Evolutionary conservation across 2,329 filamentous ascomycete genomes (phyloP), one percentile per base, ranked within the genome.

Genomic region (Clarireedia sp.): DNA sequence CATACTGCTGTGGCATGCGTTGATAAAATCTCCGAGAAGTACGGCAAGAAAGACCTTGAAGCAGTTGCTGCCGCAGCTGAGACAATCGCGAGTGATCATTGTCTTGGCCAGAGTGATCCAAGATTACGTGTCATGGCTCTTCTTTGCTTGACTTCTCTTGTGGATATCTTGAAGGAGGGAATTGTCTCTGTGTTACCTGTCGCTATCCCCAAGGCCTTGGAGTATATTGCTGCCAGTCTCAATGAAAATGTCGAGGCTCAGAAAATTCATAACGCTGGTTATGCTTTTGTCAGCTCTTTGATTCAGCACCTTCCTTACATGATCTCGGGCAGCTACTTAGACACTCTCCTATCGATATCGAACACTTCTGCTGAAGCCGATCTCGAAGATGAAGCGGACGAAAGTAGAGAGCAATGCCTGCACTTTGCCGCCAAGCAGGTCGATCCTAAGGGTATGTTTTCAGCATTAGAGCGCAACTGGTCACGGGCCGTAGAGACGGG

Each of bases 21-120:
- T 45, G 91, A 96, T 72, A 89, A 89, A 70, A 95, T 99, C 60
- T 82, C 89, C 2, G 91, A 96, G 72, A 92, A 92, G 69, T 97
- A 96, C 69, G 95, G 94, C 62, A 95, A 94, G 75, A 95, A 91
- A 69, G 89, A 96, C 66, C 78, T 87, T 1, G 82, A 87, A 62
- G 85, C 83, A 45, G 87, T 96, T 45, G 78, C 87, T 24, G 80
- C 81, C 4, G 87, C 90, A 5, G 89, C 90, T 4, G 77, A 83
- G 57, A 86, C 86, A 1, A 86, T 99, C 64, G 84, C 88, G 38
- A 84, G 90, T 43, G 75, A 83, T 54, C 77, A 87, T 60, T 92
- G 89, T 60, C 79, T 97, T 48, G 88, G 87, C 38, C 85, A 87
- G 68, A 71, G 78, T 12, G 87, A 95, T 64, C 75, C 80, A 61